These are phyloP conservation scores for Podospora didyma DNA, from an alignment of 495 filamentous ascomycete species.

Conservation along the genomic window DNA sequence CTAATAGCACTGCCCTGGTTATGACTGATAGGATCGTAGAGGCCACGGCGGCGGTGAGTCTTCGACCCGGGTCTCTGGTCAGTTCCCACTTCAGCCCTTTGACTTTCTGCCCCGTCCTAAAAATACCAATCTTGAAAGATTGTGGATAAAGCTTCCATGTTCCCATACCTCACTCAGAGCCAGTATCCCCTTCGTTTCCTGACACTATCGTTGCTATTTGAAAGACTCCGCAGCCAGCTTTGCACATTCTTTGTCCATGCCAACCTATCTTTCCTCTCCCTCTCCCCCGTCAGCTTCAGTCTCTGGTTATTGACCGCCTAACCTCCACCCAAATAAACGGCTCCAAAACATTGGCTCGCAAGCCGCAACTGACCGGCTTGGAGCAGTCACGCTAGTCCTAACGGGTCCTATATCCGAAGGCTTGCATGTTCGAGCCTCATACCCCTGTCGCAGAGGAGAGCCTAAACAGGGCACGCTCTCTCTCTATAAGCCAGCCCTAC, in stretches of 20 bases:
- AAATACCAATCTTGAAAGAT: not conserved
- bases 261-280: not conserved
- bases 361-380: constrained; percentile 4
- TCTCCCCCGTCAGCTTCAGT: not conserved
- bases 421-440: constrained; percentile 23
- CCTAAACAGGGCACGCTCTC: constrained; percentile 7
- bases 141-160: not conserved
- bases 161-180: not conserved
- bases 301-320: not conserved
- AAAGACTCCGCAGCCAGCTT: not conserved
- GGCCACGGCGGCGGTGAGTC: not conserved
- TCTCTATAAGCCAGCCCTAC: constrained; percentile 35
- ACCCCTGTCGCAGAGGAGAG: constrained; percentile 9
- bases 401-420: constrained; percentile 24
- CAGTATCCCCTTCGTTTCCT: not conserved
- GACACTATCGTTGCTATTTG: not conserved
- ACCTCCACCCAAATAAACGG: not conserved
- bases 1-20: constrained; percentile 3
- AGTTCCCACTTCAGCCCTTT: not conserved
- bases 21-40: not conserved
- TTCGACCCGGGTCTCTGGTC: not conserved
- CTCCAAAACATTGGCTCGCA: not conserved
- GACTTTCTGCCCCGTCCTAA: not conserved
- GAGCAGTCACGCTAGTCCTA: constrained; percentile 24
- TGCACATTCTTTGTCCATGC: not conserved